Conservation (phyloP, 2,329 filamentous ascomycete genomes). For the Aschersonia sp. region DNA sequence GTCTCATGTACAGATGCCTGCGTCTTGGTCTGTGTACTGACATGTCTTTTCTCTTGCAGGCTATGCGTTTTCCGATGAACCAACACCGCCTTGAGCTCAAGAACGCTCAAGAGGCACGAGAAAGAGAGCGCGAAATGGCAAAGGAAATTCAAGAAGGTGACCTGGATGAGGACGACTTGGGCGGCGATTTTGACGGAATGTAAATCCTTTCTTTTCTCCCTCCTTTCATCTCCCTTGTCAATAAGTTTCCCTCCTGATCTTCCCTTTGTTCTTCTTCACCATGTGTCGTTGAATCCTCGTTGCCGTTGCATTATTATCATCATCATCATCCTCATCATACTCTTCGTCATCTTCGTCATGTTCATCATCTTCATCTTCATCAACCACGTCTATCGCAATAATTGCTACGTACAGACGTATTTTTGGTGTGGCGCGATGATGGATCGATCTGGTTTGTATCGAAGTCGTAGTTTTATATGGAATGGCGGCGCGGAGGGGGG, state of each 20-base stretch:
- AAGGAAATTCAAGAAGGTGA: conserved; percentile 99
- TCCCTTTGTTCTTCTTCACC: neutral
- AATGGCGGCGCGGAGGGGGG: no score
- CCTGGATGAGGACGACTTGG: conserved; percentile 89
- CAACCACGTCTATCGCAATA: no score
- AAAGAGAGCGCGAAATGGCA: conserved; percentile 89
- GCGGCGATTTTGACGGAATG: conserved; percentile 91
- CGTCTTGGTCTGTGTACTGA: neutral
- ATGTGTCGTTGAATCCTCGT: neutral
- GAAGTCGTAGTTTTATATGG: no score
- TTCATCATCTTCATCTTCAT: no score
- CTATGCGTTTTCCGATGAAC: conserved; percentile 99
- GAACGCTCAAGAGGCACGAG: conserved; percentile 95
- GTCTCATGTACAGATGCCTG: neutral
- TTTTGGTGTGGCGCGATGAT: no score
- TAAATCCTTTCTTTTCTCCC: conserved; percentile 28
- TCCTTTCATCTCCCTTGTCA: neutral
- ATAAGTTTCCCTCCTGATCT: neutral
- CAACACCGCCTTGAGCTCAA: conserved; percentile 94
- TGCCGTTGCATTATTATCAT: no score
- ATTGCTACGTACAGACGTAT: no score
- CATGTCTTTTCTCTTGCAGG: conserved; percentile 31
- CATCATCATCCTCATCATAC: no score
- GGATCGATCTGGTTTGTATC: no score
- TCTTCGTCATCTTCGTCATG: no score